phyloP scores from a whole-genome alignment of 257 asterid species.

The Knoxia roxburghii region DNA sequence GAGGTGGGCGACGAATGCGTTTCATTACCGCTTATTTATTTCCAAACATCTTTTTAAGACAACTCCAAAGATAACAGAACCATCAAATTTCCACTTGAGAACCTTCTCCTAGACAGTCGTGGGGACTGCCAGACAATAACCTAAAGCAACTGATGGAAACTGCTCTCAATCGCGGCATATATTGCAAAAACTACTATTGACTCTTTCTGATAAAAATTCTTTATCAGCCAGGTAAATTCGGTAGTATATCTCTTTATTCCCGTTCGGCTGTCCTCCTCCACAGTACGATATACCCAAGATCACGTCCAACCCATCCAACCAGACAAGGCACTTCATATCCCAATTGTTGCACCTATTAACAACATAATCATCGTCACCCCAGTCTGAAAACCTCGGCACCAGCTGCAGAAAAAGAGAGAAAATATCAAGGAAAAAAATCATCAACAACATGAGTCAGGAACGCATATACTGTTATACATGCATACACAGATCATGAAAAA shows the following conservation, averaged over 20 bases:
- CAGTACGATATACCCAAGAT: constrained; percentile 16
- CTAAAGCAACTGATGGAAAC: constrained; percentile 21
- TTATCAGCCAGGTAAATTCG: constrained; percentile 36
- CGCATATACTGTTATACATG: neutral
- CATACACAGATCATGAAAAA: neutral
- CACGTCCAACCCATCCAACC: constrained; percentile 41
- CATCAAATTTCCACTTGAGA: constrained; percentile 14
- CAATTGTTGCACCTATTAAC: constrained; percentile 44
- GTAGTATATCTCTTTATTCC: constrained; percentile 26
- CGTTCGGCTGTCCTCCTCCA: constrained; percentile 35
- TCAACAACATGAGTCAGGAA: neutral
- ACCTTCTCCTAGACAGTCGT: constrained; percentile 18
- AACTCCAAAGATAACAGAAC: constrained; percentile 16
- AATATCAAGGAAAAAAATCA: neutral
- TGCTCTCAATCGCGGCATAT: constrained; percentile 35
- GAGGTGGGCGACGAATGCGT: constrained; percentile 15
- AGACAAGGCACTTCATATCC: constrained; percentile 43
- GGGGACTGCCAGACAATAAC: constrained; percentile 17
- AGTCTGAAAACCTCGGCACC: constrained; percentile 67
- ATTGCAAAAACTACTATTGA: constrained; percentile 30
- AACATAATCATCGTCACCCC: constrained; percentile 50
- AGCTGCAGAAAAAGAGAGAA: constrained; percentile 35
- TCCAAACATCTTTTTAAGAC: constrained; percentile 12
- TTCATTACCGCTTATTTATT: constrained; percentile 20
- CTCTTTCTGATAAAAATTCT: constrained; percentile 25